Base-by-base conservation (phyloP, 169 alveolate species). In the Cardiosporidium cionae region DNA sequence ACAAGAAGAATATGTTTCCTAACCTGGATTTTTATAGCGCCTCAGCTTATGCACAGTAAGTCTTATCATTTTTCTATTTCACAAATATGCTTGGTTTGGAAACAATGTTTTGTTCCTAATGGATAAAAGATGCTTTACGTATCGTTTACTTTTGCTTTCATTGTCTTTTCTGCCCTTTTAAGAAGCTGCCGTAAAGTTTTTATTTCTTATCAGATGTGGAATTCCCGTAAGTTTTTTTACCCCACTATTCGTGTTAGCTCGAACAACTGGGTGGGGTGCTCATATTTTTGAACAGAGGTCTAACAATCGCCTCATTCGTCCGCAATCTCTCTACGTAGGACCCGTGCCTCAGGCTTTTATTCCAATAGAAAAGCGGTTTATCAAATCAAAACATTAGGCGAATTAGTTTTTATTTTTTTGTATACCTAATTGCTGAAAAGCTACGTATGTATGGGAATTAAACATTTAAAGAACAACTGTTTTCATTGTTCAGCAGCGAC, bases 191-290 rank as follows among this genome's bases (percentile, higher is more conserved):
- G 0, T 29, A 6, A 22, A 16, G 5, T 7, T 0, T 36, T 7
- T 7, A 52, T 6, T 25, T 27, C 7, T 52, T 3, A 27, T 5
- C 25, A 76, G 82, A 58, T 78, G 84, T 70, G 82, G 89, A 25
- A 73, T 89, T 28, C 92, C 92, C 4, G 82, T 78, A 28, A 79
- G 76, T 16, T 75, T 87, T 69, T 89, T 83, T 70, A 89, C 92
- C 53, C 91, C 94, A 1, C 70, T 89, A 7, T 89, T 89, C 66
- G 92, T 86, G 32, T 74, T 89, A 22, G 87, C 92, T 3, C 81
- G 94, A 72, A 79, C 87, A 1, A 81, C 91, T 36, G 91, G 91
- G 34, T 88, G 91, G 91, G 78, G 88, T 4, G 93, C 91, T 33
- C 93, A 86, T 63, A 79, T 88, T 36, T 65, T 87, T 22, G 93